Base-by-base conservation (phyloP, 2,329 filamentous ascomycete genomes). In the Epicoccum sorghinum region DNA sequence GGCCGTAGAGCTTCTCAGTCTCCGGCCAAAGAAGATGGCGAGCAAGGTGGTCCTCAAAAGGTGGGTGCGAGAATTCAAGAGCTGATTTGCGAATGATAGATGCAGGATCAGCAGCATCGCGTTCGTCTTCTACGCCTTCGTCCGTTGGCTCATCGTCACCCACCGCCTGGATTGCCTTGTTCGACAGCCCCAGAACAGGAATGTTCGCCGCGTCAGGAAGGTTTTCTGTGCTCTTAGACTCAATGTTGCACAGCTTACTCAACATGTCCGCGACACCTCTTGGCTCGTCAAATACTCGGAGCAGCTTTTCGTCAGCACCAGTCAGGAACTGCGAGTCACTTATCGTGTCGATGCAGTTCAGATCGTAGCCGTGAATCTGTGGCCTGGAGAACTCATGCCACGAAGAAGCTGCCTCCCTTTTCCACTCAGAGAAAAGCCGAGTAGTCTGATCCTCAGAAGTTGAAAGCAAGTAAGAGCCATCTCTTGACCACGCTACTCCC, bases 381-480 rank as follows among this genome's bases (percentile, higher is more conserved):
- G 95, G 95, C 44, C 95, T 83, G 1, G 93, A 89, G 80, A 98
- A 92, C 74, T 99, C 95, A 75, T 98, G 93, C 95, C 95, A 99
- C 9, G 91, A 91, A 36, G 59, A 50, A 10, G 42, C 4, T 4
- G 64, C 67, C 3, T 69, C 65, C 27, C 80, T 79, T 56, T 82
- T 83, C 95, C 93, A 98, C 67, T 87, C 80, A 1, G 91, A 89
- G 72, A 93, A 91, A 18, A 98, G 81, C 43, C 95, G 84, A 3
- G 93, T 96, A 0, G 95, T 99, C 77, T 99, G 95, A 75, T 99
- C 95, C 7, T 87, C 85, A 70, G 91, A 89, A 2, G 93, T 97
- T 0, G 93, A 96, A 12, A 99, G 82, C 22, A 99, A 80, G 75
- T 96, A 98, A 9, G 85, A 84, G 29, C 93, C 93, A 58, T 86